Evolutionary conservation across 805 yeast genomes (phyloP).

Genomic region (Candida wancherniae): DNA sequence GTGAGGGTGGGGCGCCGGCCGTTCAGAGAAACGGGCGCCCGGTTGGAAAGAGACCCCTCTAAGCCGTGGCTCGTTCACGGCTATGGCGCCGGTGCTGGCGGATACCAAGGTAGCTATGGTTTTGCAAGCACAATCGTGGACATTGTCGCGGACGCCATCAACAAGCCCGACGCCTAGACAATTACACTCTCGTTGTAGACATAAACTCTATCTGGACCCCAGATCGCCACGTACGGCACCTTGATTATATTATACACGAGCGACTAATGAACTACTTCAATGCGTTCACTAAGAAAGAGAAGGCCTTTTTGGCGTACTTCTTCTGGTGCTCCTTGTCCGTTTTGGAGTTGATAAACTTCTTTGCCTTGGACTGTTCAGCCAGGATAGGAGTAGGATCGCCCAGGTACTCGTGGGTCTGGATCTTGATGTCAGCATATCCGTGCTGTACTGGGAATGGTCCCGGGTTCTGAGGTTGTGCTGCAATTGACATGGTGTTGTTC

Average conservation of each 20-base stretch:
- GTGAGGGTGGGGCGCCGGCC: conserved; percentile 39
- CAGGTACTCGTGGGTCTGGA: conserved; percentile 27
- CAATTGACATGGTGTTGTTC: conserved; percentile 20
- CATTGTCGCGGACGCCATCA: conserved; percentile 1
- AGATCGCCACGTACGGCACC: too few species aligned
- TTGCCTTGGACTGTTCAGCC: conserved; percentile 23
- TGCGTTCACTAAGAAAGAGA: conserved; percentile 19
- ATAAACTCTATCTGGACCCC: too few species aligned
- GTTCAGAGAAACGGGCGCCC: conserved; percentile 30
- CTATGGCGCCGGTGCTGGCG: conserved; percentile 50
- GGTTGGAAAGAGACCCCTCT: conserved; percentile 29
- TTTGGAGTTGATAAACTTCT: conserved; percentile 24
- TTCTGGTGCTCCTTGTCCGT: conserved; percentile 31
- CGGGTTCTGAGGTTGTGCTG: conserved; percentile 27
- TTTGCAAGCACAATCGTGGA: conserved; percentile 36
- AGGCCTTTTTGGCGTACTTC: conserved; percentile 25
- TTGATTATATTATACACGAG: too few species aligned
- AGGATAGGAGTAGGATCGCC: conserved; percentile 32
- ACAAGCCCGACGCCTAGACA: too few species aligned
- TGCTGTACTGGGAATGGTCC: conserved; percentile 26
- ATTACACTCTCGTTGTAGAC: too few species aligned
- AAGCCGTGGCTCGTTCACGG: conserved; percentile 48
- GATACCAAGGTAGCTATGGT: conserved; percentile 60
- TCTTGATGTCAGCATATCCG: conserved; percentile 27
- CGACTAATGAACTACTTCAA: too few species aligned